These are phyloP conservation scores for Colletotrichum costaricense DNA, from an alignment of 2,329 filamentous ascomycete genomes.

Conservation along the genomic window DNA sequence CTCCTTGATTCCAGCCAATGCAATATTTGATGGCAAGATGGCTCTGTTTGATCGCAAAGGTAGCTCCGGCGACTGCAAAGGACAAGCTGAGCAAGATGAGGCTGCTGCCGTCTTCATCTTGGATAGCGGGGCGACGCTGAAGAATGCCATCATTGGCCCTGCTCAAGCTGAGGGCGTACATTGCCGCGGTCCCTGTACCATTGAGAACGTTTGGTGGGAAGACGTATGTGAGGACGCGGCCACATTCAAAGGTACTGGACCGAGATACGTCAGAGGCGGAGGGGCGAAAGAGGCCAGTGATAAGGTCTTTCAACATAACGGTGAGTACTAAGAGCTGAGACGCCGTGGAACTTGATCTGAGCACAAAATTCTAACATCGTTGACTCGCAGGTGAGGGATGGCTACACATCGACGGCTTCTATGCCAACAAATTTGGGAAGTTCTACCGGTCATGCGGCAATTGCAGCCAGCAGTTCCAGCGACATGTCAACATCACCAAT, in stretches of 20 bases:
- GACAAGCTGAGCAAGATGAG: neutral
- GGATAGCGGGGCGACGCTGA: constrained; percentile 2
- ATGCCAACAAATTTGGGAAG: constrained; percentile 1
- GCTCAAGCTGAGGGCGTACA: constrained; percentile 7
- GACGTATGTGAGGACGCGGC: constrained; percentile 13
- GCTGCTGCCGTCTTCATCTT: constrained; percentile 5
- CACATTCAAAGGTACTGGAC: neutral
- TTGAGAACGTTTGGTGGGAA: constrained; percentile 17
- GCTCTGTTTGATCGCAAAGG: neutral
- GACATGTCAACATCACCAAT: constrained; percentile 27
- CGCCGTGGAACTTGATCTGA: no score
- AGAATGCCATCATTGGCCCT: constrained; percentile 11
- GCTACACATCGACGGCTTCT: constrained; percentile 5
- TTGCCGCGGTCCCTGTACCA: neutral
- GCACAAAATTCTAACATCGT: neutral
- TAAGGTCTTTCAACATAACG: constrained; percentile 9
- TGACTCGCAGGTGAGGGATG: neutral
- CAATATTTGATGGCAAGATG: neutral
- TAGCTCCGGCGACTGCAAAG: neutral
- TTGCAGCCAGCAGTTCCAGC: constrained; percentile 19
- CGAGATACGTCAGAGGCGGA: neutral
- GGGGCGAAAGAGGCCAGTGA: constrained; percentile 3
- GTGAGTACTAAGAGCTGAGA: neutral
- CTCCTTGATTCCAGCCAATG: constrained; percentile 16
- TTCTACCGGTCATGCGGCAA: constrained; percentile 12